Conservation (phyloP, 169 alveolate genomes). For the Eimeria praecox region DNA sequence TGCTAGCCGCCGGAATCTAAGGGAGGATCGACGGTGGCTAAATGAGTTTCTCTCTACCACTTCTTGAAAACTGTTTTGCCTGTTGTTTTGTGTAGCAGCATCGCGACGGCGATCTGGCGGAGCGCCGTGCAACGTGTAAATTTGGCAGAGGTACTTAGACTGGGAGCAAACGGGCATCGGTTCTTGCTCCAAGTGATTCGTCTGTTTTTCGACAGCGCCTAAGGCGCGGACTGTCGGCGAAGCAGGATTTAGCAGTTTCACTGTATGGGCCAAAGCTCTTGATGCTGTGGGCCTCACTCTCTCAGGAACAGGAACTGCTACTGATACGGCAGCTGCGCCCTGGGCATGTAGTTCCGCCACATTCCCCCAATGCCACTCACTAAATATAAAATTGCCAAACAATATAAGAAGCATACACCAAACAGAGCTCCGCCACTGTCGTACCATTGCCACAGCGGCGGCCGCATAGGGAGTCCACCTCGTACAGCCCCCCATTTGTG, state of each 20-base stretch:
- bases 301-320: background rate
- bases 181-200: background rate
- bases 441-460: background rate
- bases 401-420: background rate
- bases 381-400: background rate
- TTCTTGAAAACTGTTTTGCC: background rate
- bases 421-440: background rate
- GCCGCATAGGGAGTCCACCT: background rate
- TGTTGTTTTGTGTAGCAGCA: background rate
- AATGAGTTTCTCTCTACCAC: background rate
- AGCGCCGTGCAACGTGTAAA: constrained; percentile 50
- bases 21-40: background rate
- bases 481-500: constrained; percentile 1
- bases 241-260: constrained; percentile 36
- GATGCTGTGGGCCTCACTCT: constrained; percentile 16
- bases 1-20: constrained; percentile 37
- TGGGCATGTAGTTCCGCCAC: background rate
- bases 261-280: constrained; percentile 27
- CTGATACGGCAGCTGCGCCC: background rate
- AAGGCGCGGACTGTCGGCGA: constrained; percentile 6
- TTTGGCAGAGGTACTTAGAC: constrained; percentile 59
- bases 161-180: constrained; percentile 57
- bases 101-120: background rate
- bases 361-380: background rate
- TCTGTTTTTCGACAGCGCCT: background rate